Base-by-base conservation (phyloP, 148 eudicot species). In the Chenopodium suecicum region DNA sequence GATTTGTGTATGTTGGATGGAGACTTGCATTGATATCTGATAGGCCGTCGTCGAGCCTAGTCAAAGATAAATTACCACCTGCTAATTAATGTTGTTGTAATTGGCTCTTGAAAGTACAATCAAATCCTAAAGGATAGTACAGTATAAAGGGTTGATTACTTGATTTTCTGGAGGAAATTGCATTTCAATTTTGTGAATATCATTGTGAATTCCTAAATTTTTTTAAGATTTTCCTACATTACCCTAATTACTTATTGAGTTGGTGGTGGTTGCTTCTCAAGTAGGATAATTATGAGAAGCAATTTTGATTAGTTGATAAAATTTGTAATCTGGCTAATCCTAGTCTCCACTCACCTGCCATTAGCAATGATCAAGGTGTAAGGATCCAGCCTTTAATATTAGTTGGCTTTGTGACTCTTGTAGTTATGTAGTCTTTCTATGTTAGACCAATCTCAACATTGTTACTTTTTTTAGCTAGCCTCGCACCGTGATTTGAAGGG, bases 11-110 rank as follows among this genome's bases (percentile, higher is more conserved):
- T 2, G 70, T 60, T 60, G 72, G 82, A 79, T 79, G 66, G 70
- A 46, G 79, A 79, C 85, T 78, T 79, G 60, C 56, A 46, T 73
- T 83, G 78, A 76, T 29, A 17, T 56, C 62, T 56, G 62, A 56
- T 56, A 56, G 62, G 62, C 22, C 62, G 22, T 56, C 62, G 62
- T 17, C 7, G 62, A 56, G 62, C 20, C 62, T 56, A 56, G 62
- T 56, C 19, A 56, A 16, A 56, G 17, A 56, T 56, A 0, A 56
- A 56, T 50, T 56, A 56, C 62, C 17, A 41, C 44, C 44, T 41
- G 5, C 44, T 56, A 17, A 82, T 65, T 46, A 19, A n/a, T n/a
- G n/a, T 62, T 13, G 47, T n/a, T 74, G 34, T 74, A 48, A 66
- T 75, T 58, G 70, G n/a, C 63, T 76, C 46, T 52, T 16, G 69